These are phyloP conservation scores for Eimeria nieschulzi DNA, from an alignment of 169 alveolate genomes.

Conservation along the genomic window DNA sequence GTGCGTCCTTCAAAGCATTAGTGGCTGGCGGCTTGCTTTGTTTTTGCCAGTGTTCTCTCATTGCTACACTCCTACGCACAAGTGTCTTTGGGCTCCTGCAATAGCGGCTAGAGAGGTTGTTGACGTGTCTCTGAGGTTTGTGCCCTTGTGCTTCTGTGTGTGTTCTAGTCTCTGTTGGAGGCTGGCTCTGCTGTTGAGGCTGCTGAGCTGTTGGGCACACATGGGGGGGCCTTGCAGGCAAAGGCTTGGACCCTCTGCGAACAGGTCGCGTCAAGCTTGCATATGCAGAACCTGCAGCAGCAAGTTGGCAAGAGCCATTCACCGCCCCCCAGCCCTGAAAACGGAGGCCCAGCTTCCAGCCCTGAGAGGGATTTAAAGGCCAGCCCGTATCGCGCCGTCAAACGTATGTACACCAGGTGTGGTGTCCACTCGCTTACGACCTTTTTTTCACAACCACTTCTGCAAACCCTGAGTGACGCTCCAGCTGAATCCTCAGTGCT, in stretches of 20 bases:
- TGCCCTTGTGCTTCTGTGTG: neutral
- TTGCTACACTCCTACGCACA: too few species aligned
- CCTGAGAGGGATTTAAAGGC: too few species aligned
- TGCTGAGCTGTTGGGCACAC: constrained; percentile 7
- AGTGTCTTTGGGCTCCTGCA: neutral
- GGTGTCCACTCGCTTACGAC: too few species aligned
- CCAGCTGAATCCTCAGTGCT: too few species aligned
- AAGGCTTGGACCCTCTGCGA: neutral
- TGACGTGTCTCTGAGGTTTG: neutral
- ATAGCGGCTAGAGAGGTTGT: neutral
- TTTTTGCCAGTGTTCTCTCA: too few species aligned
- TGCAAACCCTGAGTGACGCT: too few species aligned
- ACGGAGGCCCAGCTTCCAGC: too few species aligned
- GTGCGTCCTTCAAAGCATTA: too few species aligned
- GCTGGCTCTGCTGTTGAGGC: constrained; percentile 19
- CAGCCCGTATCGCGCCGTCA: neutral
- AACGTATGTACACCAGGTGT: neutral
- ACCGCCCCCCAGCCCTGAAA: too few species aligned
- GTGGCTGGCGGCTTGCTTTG: too few species aligned
- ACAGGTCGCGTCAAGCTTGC: neutral
- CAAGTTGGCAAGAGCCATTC: neutral
- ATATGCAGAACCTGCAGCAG: neutral
- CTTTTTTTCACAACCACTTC: too few species aligned
- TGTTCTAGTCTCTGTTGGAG: neutral
- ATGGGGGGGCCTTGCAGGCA: neutral